Evolutionary conservation across 2,329 filamentous ascomycete species (phyloP), one percentile per base, ranked within the genome.

Genomic region (Phoma sp.): DNA sequence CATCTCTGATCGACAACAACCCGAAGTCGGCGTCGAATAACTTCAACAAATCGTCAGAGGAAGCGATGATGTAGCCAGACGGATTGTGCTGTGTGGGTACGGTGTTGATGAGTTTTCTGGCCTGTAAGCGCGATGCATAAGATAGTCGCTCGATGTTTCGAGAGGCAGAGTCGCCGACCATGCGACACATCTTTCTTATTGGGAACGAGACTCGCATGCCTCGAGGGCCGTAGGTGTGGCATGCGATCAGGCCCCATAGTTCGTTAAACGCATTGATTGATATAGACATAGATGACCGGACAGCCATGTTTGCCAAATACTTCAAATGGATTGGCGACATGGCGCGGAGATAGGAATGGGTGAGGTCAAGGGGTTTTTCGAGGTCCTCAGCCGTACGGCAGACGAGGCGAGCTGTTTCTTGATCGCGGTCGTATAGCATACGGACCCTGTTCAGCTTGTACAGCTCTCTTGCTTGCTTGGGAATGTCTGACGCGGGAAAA

Each of bases 191-290:
- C 73, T 96, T 96, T 11, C 92, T 84, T 42, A 96, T 92, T 0
- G 92, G 92, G 66, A 96, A 96, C 0, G 91, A 91, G 0, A 96
- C 91, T n/a, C 92, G 84, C 91, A 95, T 96, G 4, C 92, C 92
- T 37, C 83, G 83, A 2, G 75, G 59, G 0, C 90, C 92, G 64
- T 96, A 96, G 0, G 88, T 85, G 69, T 96, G 92, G 56, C 92
- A 96, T 1, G 91, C 87, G 33, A 96, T 92, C 23, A 96, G 77
- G 0, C 92, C 93, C 93, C 92, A 96, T 0, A 96, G 77, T 64
- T 96, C 89, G 62, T 84, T 82, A 64, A 96, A 95, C 0, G 90
- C 90, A 60, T 92, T 95, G 67, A 96, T 90, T 1, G 92, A 96
- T 56, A 96, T 92, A 0, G 92, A 96, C 92, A 96, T 96, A 60